Percentiles rank a stretch among this genome's conserved stretches.
Evolutionary conservation across 2,329 filamentous ascomycete species (phyloP).

Genomic region (Curvularia eragrostidis): DNA sequence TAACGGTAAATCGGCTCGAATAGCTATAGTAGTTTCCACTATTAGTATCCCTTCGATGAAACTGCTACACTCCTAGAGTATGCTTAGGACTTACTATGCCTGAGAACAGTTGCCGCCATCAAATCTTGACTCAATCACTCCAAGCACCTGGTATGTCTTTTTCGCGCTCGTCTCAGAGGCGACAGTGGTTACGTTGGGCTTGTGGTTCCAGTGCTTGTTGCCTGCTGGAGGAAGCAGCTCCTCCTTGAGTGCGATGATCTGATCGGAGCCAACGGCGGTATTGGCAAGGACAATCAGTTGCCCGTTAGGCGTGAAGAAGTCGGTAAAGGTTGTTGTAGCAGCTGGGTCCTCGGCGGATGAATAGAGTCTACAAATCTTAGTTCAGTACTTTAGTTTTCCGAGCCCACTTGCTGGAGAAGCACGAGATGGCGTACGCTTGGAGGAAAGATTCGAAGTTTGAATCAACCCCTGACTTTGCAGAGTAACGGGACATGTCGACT

Average conservation of each 20-base stretch:
- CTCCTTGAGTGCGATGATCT: slow-evolving; percentile 11
- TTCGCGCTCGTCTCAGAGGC: slow-evolving; percentile 3
- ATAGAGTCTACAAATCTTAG: slow-evolving; percentile 3
- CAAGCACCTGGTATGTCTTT: slow-evolving; percentile 12
- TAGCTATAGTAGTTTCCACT: slow-evolving; percentile 1
- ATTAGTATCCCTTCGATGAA: not conserved
- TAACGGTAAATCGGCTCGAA: slow-evolving; percentile 10
- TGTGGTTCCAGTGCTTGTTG: slow-evolving; percentile 12
- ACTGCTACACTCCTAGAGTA: not conserved
- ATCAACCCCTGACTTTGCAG: slow-evolving; percentile 5
- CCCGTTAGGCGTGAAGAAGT: slow-evolving; percentile 8
- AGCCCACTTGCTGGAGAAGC: not conserved
- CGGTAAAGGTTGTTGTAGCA: slow-evolving; percentile 8
- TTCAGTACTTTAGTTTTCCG: not conserved
- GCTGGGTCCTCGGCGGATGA: slow-evolving; percentile 8
- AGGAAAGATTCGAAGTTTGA: slow-evolving; percentile 3
- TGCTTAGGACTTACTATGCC: slow-evolving; percentile 8
- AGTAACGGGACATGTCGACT: slow-evolving; percentile 11
- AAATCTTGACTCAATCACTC: slow-evolving; percentile 7
- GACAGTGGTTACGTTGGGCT: slow-evolving; percentile 7
- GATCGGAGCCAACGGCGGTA: not conserved
- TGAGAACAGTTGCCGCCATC: slow-evolving; percentile 13
- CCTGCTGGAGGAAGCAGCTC: slow-evolving; percentile 5
- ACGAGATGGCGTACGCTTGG: not conserved
- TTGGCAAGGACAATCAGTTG: slow-evolving; percentile 9